Evolutionary conservation across 2,329 filamentous ascomycete genomes (phyloP).

Genomic region (Aspergillus amoenus): DNA sequence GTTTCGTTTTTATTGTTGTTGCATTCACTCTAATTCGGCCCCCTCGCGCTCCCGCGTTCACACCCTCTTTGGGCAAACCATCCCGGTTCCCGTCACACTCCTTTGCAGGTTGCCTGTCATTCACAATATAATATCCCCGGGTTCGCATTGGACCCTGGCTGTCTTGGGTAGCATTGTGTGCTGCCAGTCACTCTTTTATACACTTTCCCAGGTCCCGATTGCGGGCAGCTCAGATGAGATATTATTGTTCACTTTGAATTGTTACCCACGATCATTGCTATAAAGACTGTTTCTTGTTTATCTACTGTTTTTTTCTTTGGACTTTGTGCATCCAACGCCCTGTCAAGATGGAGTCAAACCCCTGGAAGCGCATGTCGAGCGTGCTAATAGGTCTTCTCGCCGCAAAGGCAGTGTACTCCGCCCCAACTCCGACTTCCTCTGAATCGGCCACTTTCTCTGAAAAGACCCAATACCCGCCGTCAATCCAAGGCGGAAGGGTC

Average conservation of each 20-base stretch:
- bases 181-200: not conserved
- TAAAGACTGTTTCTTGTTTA: not conserved
- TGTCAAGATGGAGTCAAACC: conserved; percentile 21
- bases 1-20: not conserved
- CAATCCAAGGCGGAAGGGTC: conserved; percentile 26
- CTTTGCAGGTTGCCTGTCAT: not conserved
- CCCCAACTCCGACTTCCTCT: conserved; percentile 21
- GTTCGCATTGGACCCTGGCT: not conserved
- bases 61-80: not conserved
- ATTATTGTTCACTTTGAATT: not conserved
- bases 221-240: not conserved
- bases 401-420: conserved; percentile 26
- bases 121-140: not conserved
- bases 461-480: conserved; percentile 38
- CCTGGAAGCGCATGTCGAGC: conserved; percentile 25
- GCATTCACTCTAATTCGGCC: not conserved
- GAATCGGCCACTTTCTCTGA: conserved; percentile 22
- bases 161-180: not conserved
- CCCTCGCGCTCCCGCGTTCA: not conserved
- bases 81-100: conserved; percentile 8
- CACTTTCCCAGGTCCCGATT: not conserved
- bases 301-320: not conserved
- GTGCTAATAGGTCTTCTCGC: conserved; percentile 39
- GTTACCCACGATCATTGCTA: not conserved
- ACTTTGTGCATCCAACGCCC: not conserved